Conservation (phyloP, 495 filamentous ascomycete species). For the Penicillium alfredii region DNA sequence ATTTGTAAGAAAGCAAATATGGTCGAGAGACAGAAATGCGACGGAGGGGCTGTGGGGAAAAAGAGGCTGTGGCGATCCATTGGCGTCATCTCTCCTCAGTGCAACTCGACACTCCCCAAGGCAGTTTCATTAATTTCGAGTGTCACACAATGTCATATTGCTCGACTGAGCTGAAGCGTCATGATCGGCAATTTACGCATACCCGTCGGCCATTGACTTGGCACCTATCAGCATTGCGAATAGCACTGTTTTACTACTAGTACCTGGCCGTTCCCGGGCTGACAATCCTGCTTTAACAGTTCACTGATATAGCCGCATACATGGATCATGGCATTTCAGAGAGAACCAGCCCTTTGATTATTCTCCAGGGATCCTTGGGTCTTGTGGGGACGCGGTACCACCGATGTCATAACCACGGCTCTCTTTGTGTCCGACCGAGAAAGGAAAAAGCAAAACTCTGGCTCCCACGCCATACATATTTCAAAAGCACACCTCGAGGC, state of each 20-base stretch:
- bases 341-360: too few species aligned
- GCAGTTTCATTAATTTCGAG: conserved; percentile 6
- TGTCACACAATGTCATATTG: conserved; percentile 8
- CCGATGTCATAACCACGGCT: conserved; percentile 9
- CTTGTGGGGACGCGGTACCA: conserved; percentile 7
- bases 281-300: too few species aligned
- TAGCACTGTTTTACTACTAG: neutral
- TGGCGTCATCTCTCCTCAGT: too few species aligned
- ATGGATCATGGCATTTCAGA: too few species aligned
- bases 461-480: too few species aligned
- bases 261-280: too few species aligned
- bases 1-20: conserved; percentile 1
- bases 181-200: conserved; percentile 1
- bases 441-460: too few species aligned
- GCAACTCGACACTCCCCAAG: too few species aligned
- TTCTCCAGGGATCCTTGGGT: too few species aligned
- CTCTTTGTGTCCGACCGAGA: neutral
- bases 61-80: conserved; percentile 8
- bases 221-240: conserved; percentile 3
- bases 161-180: neutral
- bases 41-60: conserved; percentile 6
- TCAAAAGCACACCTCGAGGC: too few species aligned
- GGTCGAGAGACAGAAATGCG: too few species aligned
- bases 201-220: neutral
- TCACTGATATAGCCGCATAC: too few species aligned